Percentiles rank a stretch among this genome's conserved stretches.
phyloP scores from a whole-genome alignment of 2,329 filamentous ascomycete genomes.

The Penicillium crustosum region DNA sequence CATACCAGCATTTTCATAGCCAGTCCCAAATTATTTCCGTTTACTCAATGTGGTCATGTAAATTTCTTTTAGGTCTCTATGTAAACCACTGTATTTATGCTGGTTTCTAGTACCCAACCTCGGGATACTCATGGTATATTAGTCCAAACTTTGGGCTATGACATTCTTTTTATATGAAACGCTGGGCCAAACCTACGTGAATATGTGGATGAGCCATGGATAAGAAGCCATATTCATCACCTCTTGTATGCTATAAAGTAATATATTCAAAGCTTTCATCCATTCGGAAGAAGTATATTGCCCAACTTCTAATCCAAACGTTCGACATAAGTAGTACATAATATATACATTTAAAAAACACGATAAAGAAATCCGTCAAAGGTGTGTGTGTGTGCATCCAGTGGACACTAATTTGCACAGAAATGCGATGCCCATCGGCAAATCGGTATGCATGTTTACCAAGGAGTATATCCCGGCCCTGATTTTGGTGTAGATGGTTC shows the following conservation, averaged over 20 bases:
- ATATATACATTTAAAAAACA: neutral
- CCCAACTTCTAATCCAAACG: neutral
- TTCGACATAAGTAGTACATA: neutral
- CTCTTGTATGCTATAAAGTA: neutral
- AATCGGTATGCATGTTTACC: neutral
- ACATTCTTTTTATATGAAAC: too few relatives aligned
- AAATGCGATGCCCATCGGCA: neutral
- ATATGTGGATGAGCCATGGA: neutral
- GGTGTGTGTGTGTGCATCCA: neutral
- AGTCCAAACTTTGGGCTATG: too few relatives aligned
- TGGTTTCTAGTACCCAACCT: neutral
- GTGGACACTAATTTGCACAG: neutral
- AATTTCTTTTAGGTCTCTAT: neutral
- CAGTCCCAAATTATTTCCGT: neutral
- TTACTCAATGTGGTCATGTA: neutral
- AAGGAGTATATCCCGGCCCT: neutral
- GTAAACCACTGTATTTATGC: neutral
- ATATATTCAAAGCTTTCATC: neutral
- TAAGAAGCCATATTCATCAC: too few relatives aligned
- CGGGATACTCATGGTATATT: neutral
- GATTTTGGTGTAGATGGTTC: neutral
- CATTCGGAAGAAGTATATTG: neutral
- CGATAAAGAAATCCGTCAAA: neutral
- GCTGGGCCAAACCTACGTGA: too few relatives aligned
- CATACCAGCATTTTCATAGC: neutral